Base-by-base conservation (phyloP, 176 grass and related monocot species). In the Bromus sterilis region DNA sequence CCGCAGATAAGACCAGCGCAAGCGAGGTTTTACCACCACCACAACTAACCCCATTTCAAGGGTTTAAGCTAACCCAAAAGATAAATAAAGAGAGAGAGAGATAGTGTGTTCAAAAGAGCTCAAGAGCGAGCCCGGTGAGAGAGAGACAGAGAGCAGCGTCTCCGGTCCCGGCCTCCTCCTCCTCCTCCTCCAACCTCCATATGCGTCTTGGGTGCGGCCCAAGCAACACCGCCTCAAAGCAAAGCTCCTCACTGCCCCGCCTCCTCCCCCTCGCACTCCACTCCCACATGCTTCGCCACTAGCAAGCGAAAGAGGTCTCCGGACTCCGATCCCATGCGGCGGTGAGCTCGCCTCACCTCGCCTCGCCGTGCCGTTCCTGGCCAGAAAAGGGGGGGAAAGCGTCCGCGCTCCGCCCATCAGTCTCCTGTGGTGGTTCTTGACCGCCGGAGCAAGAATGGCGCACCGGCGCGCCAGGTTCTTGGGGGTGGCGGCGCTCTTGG, bases 121-220 rank as follows among this genome's bases (percentile, higher is more conserved):
- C 7, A 21, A 24, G 30, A 16, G 39, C 29, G 40, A 75, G 56
- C 20, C 32, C n/a, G n/a, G n/a, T n/a, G n/a, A n/a, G n/a, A n/a
- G n/a, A n/a, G n/a, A 10, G 66, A 41, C 36, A 69, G 11, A 25
- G 46, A 81, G 56, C 80, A 73, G 48, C 63, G 24, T 57, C 82
- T 84, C 64, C 36, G 63, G 23, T 85, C 77, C 81, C 88, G 82
- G 79, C 53, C 20, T 71, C 80, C 77, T 42, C 48, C 57, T 34
- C 36, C 59, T 91, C 80, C 89, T n/a, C n/a, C n/a, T n/a, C n/a
- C n/a, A n/a, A n/a, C n/a, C 59, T 91, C 80, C 89, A 90, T 88
- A 88, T 86, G 83, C 46, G 63, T 29, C n/a, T 85, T 66, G 89
- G 66, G 89, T 91, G 86, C 76, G 76, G 81, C 62, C 67, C 24